Percentiles rank a stretch among this genome's conserved stretches.
phyloP scores from a whole-genome alignment of 2,329 filamentous ascomycete genomes.

The Dactylellina cionopaga region DNA sequence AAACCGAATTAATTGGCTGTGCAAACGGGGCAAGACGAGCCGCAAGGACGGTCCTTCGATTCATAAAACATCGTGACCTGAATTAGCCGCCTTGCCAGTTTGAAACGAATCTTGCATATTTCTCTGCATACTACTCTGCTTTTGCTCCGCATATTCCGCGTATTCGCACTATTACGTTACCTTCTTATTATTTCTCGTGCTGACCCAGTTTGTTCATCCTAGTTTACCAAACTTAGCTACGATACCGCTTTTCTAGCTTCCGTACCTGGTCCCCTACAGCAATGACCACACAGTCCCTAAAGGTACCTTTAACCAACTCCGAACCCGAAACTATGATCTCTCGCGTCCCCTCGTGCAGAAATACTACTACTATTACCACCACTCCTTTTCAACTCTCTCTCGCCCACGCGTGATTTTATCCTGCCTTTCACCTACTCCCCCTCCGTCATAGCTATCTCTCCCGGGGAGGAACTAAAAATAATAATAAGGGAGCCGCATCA shows the following conservation, averaged over 20 bases:
- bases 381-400: constrained; percentile 1
- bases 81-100: constrained; percentile 41
- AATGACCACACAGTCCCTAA: constrained; percentile 52
- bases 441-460: not conserved
- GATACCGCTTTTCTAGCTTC: constrained; percentile 35
- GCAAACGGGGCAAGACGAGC: constrained; percentile 45
- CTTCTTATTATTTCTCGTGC: constrained; percentile 37
- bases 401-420: constrained; percentile 1
- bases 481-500: constrained; percentile 10
- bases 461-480: not conserved
- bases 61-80: constrained; percentile 31
- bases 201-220: constrained; percentile 25
- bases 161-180: constrained; percentile 2
- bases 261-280: constrained; percentile 28
- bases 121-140: not conserved
- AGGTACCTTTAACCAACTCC: constrained; percentile 40
- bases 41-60: constrained; percentile 7
- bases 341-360: constrained; percentile 33
- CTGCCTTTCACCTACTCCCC: constrained; percentile 5
- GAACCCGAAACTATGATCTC: constrained; percentile 30
- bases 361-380: constrained; percentile 4
- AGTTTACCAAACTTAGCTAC: constrained; percentile 27
- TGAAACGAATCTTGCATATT: constrained; percentile 20
- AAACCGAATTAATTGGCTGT: constrained; percentile 43
- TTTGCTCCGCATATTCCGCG: constrained; percentile 3